Conservation (phyloP, 441 rosid species). For the Gossypium schwendimanii region DNA sequence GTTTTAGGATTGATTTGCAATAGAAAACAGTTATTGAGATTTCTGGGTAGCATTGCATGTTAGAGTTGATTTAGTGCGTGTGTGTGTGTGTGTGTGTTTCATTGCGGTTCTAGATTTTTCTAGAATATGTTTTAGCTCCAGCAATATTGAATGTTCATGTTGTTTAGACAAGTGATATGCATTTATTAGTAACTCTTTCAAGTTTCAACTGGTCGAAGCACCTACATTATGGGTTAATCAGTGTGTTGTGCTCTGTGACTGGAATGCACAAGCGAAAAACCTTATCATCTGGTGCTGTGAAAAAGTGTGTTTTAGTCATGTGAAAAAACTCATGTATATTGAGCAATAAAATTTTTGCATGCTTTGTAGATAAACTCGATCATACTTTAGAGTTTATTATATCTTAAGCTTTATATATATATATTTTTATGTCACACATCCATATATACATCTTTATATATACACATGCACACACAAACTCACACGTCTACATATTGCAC, state of each 20-base stretch:
- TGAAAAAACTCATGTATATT: no score
- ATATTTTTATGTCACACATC: neutral
- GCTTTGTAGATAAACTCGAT: no score
- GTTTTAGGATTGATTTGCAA: neutral
- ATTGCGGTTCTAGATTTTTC: neutral
- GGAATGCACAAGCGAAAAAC: slow-evolving; percentile 8
- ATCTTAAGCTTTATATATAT: no score
- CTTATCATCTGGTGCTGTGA: neutral
- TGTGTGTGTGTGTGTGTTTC: neutral
- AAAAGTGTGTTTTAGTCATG: neutral
- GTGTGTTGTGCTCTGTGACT: neutral
- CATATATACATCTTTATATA: no score
- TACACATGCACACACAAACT: no score
- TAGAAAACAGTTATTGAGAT: neutral
- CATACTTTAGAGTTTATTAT: no score
- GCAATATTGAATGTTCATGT: neutral
- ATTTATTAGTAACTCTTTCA: neutral
- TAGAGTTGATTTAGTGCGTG: neutral
- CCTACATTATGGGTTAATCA: neutral
- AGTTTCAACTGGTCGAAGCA: neutral
- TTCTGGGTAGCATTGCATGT: neutral
- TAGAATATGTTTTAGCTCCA: neutral
- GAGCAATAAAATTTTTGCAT: no score
- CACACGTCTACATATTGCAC: no score
- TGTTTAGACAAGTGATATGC: neutral